Evolutionary conservation across 2,329 filamentous ascomycete genomes (phyloP).

Genomic region (Podosphaera xanthii): DNA sequence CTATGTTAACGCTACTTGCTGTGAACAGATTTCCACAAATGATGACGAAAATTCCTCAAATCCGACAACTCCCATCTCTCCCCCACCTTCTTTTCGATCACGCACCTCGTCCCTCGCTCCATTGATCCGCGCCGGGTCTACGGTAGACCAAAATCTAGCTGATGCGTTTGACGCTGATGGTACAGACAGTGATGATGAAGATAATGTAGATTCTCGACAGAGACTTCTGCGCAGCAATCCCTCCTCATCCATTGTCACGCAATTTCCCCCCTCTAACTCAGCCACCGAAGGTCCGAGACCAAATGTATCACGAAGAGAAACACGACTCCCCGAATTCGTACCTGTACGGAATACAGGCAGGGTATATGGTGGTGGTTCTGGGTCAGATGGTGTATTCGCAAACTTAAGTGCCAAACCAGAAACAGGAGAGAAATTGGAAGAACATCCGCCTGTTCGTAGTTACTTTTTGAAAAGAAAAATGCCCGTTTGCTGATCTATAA

Average conservation of each 20-base stretch:
- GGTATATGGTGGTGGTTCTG: constrained; percentile 50
- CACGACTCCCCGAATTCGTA: constrained; percentile 12
- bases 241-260: constrained; percentile 11
- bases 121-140: constrained; percentile 20
- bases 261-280: constrained; percentile 14
- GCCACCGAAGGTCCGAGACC: constrained; percentile 7
- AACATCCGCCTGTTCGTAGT: constrained; percentile 66
- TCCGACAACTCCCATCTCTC: constrained; percentile 22
- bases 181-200: constrained; percentile 46
- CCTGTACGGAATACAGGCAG: constrained; percentile 16
- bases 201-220: constrained; percentile 62
- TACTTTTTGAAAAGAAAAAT: constrained; percentile 1
- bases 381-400: constrained; percentile 86
- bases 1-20: constrained; percentile 7
- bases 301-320: constrained; percentile 10
- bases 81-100: constrained; percentile 73
- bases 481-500: constrained; percentile 3
- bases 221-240: constrained; percentile 51
- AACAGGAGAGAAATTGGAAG: constrained; percentile 55
- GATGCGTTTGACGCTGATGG: constrained; percentile 79
- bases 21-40: constrained; percentile 29
- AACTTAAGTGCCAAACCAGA: constrained; percentile 85
- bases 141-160: constrained; percentile 58
- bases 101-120: constrained; percentile 44
- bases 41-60: constrained; percentile 25